A percentile compares a stretch with the other conserved stretches of the same genome.
Conservation (phyloP, 2,329 filamentous ascomycete genomes). For the Scedosporium apiospermum region DNA sequence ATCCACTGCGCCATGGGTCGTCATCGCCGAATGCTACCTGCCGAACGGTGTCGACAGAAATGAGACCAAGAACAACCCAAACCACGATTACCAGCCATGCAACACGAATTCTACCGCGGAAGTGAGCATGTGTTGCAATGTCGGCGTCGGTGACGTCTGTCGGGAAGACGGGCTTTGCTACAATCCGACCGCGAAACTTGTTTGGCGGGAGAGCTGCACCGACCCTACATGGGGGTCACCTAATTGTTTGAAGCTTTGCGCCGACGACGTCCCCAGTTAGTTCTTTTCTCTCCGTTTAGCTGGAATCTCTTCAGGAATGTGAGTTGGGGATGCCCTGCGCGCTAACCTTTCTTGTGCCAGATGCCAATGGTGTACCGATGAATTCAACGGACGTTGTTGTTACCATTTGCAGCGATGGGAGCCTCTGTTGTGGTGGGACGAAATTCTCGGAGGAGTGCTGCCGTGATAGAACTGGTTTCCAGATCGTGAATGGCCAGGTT, state of each 20-base stretch:
- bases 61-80: neutral
- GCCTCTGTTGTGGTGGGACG: neutral
- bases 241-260: slow-evolving; percentile 14
- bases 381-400: neutral
- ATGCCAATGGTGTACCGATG: neutral
- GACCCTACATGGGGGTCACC: slow-evolving; percentile 14
- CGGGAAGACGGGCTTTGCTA: slow-evolving; percentile 7
- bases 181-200: neutral
- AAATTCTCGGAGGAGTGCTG: neutral
- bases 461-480: neutral
- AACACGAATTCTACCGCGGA: neutral
- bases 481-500: neutral
- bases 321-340: too few species aligned
- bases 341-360: neutral
- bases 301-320: too few species aligned
- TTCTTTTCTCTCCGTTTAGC: neutral
- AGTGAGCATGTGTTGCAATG: slow-evolving; percentile 9
- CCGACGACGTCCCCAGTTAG: neutral
- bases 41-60: slow-evolving; percentile 5
- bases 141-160: slow-evolving; percentile 2
- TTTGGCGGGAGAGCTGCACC: slow-evolving; percentile 15
- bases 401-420: neutral
- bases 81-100: slow-evolving; percentile 5
- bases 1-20: neutral
- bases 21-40: slow-evolving; percentile 4